Evolutionary conservation across 2,329 filamentous ascomycete species (phyloP).

Genomic region (Endoconidiophora polonica): DNA sequence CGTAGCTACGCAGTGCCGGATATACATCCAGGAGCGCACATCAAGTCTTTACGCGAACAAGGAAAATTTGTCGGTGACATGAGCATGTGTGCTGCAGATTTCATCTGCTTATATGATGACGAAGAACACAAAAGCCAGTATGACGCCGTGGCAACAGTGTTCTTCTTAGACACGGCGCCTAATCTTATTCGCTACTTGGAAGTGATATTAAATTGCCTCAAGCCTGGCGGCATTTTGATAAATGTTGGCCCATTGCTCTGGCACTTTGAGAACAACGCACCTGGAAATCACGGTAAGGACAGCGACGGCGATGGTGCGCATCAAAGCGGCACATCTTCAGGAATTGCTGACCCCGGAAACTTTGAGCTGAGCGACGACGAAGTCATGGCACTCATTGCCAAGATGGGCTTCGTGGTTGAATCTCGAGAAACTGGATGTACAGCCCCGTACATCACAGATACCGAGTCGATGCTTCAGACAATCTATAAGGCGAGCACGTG

Average conservation of each 20-base stretch:
- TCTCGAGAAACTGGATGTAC: conserved; percentile 40
- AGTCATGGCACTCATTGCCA: conserved; percentile 56
- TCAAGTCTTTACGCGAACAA: conserved; percentile 21
- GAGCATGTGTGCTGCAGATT: conserved; percentile 89
- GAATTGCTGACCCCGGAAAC: conserved; percentile 75
- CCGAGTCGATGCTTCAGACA: conserved; percentile 70
- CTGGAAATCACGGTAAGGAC: conserved; percentile 37
- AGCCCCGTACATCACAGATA: conserved; percentile 77
- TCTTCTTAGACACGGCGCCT: conserved; percentile 94
- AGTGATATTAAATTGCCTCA: conserved; percentile 62
- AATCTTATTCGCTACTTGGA: conserved; percentile 84
- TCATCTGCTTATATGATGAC: conserved; percentile 66
- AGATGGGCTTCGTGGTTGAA: conserved; percentile 62
- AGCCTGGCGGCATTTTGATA: conserved; percentile 62
- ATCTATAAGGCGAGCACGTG: conserved; percentile 68
- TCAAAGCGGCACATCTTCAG: conserved; percentile 34
- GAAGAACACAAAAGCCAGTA: conserved; percentile 45
- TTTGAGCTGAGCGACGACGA: conserved; percentile 86
- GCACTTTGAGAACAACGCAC: conserved; percentile 75
- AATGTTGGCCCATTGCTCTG: conserved; percentile 85
- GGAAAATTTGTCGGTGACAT: conserved; percentile 41
- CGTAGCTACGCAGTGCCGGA: conserved; percentile 62
- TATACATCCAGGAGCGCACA: conserved; percentile 46
- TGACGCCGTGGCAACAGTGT: conserved; percentile 75
- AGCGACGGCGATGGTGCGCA: conserved; percentile 34